phyloP scores from a whole-genome alignment of 768 basidiomycete genomes.

The Trametopsis cervina region DNA sequence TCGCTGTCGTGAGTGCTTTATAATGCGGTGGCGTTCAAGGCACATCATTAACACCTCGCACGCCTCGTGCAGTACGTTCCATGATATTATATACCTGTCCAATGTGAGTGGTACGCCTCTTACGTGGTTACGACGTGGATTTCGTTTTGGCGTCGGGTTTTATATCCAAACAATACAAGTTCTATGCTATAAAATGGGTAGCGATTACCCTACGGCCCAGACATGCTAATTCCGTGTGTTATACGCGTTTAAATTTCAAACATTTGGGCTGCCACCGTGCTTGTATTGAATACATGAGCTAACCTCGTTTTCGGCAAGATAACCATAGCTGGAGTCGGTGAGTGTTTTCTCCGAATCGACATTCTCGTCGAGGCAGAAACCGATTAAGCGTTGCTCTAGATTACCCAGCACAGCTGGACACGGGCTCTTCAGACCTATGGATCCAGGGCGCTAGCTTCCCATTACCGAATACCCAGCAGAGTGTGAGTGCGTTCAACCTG shows the following conservation, averaged over 20 bases:
- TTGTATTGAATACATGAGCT: background rate
- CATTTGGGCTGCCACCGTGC: no score
- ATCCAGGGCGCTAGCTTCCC: conserved; percentile 22
- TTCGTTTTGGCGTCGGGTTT: conserved; percentile 4
- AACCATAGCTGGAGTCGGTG: conserved; percentile 56
- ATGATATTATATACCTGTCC: conserved; percentile 74
- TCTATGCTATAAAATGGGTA: no score
- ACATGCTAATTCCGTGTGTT: no score
- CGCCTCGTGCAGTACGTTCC: conserved; percentile 44
- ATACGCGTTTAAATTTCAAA: no score
- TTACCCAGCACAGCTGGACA: conserved; percentile 75
- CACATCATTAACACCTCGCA: background rate
- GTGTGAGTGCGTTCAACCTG: conserved; percentile 14
- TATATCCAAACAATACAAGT: no score
- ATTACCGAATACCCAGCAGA: conserved; percentile 13
- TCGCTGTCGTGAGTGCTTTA: background rate
- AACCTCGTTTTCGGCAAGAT: conserved; percentile 34
- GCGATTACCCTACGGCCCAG: no score
- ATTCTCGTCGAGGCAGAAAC: background rate
- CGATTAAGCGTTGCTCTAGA: conserved; percentile 34
- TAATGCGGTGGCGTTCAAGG: no score
- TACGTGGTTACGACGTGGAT: background rate
- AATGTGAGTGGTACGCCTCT: conserved; percentile 44
- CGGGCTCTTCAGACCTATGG: conserved; percentile 83
- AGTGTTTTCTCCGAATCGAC: conserved; percentile 18